Conservation (phyloP, 2,329 filamentous ascomycete genomes). For the Aureobasidium mangrovei region DNA sequence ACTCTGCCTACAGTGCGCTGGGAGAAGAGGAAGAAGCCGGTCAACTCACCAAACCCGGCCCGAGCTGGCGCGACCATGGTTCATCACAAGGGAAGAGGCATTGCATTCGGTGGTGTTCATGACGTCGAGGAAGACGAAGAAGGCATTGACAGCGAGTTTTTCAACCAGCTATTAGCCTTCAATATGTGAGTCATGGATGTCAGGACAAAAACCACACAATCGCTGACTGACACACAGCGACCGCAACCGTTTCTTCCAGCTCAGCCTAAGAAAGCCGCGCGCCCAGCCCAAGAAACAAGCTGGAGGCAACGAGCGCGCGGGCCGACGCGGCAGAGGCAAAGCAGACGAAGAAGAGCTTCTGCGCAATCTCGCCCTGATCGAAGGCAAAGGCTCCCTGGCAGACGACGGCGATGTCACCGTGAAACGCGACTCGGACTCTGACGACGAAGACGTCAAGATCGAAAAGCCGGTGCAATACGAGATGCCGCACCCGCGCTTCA, state of each 20-base stretch:
- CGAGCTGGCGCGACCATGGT: constrained; percentile 90
- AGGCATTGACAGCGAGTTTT: constrained; percentile 95
- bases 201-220: neutral
- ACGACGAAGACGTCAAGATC: constrained; percentile 44
- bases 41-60: constrained; percentile 74
- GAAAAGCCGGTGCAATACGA: constrained; percentile 60
- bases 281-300: constrained; percentile 50
- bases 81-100: constrained; percentile 84
- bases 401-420: constrained; percentile 27
- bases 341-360: constrained; percentile 88
- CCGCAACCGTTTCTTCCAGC: constrained; percentile 85
- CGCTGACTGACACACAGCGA: constrained; percentile 39
- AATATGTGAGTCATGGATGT: constrained; percentile 47
- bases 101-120: constrained; percentile 89
- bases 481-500: constrained; percentile 84
- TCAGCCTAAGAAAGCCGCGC: constrained; percentile 66
- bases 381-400: constrained; percentile 56
- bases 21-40: constrained; percentile 88
- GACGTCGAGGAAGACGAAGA: constrained; percentile 45
- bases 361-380: constrained; percentile 74
- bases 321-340: constrained; percentile 65
- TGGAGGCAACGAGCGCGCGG: constrained; percentile 49
- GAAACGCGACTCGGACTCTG: constrained; percentile 30
- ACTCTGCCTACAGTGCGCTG: constrained; percentile 69
- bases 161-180: constrained; percentile 85